Evolutionary conservation across 495 filamentous ascomycete species (phyloP).

Genomic region (Peziza echinospora): DNA sequence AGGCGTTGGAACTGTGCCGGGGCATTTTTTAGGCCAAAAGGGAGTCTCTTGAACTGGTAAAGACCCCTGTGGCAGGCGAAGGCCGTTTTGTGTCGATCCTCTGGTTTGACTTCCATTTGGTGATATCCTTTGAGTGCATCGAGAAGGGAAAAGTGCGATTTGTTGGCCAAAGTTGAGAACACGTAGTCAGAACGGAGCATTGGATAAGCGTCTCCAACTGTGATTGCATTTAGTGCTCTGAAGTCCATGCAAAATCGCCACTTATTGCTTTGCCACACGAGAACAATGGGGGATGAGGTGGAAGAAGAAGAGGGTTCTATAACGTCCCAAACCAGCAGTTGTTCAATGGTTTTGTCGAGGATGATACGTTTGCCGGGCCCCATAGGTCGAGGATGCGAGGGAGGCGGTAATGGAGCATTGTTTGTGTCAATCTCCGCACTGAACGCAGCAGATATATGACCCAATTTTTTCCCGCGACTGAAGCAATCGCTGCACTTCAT

Average conservation of each 20-base stretch:
- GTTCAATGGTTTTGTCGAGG: not conserved
- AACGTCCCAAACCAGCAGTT: not conserved
- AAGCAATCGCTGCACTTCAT: not conserved
- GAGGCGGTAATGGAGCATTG: not conserved
- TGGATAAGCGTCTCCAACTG: not conserved
- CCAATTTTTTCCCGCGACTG: not conserved
- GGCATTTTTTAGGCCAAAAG: too few species aligned
- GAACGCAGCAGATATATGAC: not conserved
- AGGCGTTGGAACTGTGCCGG: slow-evolving; percentile 1
- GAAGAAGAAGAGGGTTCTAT: not conserved
- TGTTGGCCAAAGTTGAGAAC: not conserved
- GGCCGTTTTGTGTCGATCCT: not conserved
- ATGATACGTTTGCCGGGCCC: not conserved
- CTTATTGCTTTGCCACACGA: slow-evolving; percentile 1
- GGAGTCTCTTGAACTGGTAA: too few species aligned
- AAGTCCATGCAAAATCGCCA: slow-evolving; percentile 4
- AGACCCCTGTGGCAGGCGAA: too few species aligned
- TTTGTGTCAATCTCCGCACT: too few species aligned
- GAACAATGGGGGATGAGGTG: not conserved
- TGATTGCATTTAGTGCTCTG: not conserved
- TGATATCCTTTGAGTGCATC: not conserved
- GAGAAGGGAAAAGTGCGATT: not conserved
- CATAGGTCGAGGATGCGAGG: not conserved
- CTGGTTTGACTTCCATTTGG: not conserved
- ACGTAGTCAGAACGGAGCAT: not conserved